Evolutionary conservation across 2,329 filamentous ascomycete species (phyloP).

Genomic region (Clarireedia homoeocarpa): DNA sequence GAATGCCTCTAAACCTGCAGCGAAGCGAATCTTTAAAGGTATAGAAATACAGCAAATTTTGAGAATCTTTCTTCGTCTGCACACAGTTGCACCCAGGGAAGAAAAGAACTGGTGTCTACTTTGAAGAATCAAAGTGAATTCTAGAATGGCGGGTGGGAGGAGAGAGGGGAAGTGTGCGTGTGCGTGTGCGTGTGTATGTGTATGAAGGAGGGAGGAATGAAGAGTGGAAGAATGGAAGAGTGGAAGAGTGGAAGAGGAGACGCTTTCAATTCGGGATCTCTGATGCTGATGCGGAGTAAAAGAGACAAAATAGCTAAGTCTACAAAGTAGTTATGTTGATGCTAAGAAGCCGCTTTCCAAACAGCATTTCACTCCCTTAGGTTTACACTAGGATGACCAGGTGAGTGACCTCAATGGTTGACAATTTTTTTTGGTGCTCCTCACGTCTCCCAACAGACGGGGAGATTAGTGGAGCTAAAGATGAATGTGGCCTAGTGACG

Average conservation of each 20-base stretch:
- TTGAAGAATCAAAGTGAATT: slow-evolving; percentile 3
- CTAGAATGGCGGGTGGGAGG: neutral
- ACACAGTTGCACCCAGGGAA: neutral
- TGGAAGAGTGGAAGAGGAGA: neutral
- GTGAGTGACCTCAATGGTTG: slow-evolving; percentile 5
- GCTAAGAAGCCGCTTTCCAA: neutral
- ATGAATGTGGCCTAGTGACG: neutral
- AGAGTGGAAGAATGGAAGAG: neutral
- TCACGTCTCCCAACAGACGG: slow-evolving; percentile 7
- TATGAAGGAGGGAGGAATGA: too few species aligned
- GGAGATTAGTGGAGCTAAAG: neutral
- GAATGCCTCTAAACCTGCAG: slow-evolving; percentile 1
- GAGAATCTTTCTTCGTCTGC: neutral
- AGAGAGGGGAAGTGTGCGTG: too few species aligned
- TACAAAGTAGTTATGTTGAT: neutral
- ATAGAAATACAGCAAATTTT: neutral
- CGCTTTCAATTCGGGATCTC: neutral
- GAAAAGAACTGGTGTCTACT: neutral
- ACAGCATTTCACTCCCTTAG: neutral
- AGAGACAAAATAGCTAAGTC: neutral
- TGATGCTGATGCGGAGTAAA: neutral
- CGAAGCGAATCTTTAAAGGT: neutral
- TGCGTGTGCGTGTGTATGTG: too few species aligned
- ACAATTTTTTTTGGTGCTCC: slow-evolving; percentile 6
- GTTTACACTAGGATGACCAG: slow-evolving; percentile 5